phyloP scores from a whole-genome alignment of 1,284 basidiomycete species.

The Tetrapyrgos nigripes region DNA sequence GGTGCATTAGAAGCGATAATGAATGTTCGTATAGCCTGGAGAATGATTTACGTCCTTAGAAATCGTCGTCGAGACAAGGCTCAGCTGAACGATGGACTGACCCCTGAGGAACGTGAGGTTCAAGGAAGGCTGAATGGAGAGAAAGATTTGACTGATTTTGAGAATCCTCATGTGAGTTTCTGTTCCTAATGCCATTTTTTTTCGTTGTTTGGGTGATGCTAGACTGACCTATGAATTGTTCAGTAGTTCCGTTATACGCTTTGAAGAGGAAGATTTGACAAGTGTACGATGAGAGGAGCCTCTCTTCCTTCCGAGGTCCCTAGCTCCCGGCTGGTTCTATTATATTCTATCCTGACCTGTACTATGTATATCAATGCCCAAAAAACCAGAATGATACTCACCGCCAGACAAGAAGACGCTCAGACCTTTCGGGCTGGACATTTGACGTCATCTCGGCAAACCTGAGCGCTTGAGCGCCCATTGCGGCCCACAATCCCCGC shows the following conservation, averaged over 20 bases:
- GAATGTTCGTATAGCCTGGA: slow-evolving; percentile 12
- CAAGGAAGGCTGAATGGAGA: slow-evolving; percentile 9
- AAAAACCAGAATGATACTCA: too few relatives aligned
- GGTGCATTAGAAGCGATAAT: background rate
- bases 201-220: background rate
- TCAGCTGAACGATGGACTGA: slow-evolving; percentile 1
- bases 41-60: slow-evolving; percentile 12
- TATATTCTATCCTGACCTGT: too few relatives aligned
- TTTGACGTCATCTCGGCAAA: too few relatives aligned
- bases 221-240: background rate
- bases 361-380: too few relatives aligned
- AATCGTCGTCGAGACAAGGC: slow-evolving; percentile 16
- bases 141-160: slow-evolving; percentile 9
- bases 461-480: too few relatives aligned
- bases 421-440: too few relatives aligned
- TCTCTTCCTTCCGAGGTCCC: too few relatives aligned
- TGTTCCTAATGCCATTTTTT: background rate
- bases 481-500: too few relatives aligned
- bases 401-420: too few relatives aligned
- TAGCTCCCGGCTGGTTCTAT: too few relatives aligned
- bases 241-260: background rate
- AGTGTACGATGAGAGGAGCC: too few relatives aligned
- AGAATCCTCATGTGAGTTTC: slow-evolving; percentile 3
- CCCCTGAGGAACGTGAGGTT: slow-evolving; percentile 7
- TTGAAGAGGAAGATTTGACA: too few relatives aligned